Percentiles rank a stretch among this genome's conserved stretches.
These are phyloP conservation scores for Penicillium coffeae DNA, from an alignment of 495 filamentous ascomycete genomes.

Conservation along the genomic window DNA sequence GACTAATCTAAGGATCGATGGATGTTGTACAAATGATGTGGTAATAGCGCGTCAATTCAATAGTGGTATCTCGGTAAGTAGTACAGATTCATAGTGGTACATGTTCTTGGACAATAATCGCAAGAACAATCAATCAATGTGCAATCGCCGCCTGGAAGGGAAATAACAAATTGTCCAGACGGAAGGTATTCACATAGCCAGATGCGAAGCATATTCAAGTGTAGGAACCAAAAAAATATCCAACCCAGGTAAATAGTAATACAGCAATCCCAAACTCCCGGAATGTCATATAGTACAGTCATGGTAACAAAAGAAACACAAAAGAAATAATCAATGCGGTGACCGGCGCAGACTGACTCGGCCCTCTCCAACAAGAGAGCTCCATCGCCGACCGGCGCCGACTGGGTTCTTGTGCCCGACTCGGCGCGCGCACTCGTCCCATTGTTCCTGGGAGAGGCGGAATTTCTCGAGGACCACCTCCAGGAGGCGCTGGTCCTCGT, in stretches of 20 bases:
- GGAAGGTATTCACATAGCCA: constrained; percentile 25
- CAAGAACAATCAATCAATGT: constrained; percentile 14
- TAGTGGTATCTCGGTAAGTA: constrained; percentile 20
- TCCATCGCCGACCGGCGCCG: constrained; percentile 67
- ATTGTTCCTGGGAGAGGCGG: constrained; percentile 65
- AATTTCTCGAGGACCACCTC: constrained; percentile 74
- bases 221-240: constrained; percentile 7
- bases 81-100: constrained; percentile 16
- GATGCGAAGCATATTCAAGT: constrained; percentile 14
- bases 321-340: constrained; percentile 35
- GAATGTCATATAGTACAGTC: constrained; percentile 23
- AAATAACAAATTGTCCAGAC: not conserved
- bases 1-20: not conserved
- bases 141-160: constrained; percentile 7
- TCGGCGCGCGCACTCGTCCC: constrained; percentile 72
- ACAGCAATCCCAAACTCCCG: constrained; percentile 18
- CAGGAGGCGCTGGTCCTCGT: constrained; percentile 68
- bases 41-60: constrained; percentile 1
- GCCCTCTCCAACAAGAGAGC: constrained; percentile 59
- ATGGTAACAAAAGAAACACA: constrained; percentile 3
- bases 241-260: constrained; percentile 13
- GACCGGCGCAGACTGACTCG: constrained; percentile 47
- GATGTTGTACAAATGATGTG: not conserved
- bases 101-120: constrained; percentile 3
- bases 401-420: constrained; percentile 57